phyloP scores from a whole-genome alignment of 306 rosid species.

The Trifolium subterraneum region DNA sequence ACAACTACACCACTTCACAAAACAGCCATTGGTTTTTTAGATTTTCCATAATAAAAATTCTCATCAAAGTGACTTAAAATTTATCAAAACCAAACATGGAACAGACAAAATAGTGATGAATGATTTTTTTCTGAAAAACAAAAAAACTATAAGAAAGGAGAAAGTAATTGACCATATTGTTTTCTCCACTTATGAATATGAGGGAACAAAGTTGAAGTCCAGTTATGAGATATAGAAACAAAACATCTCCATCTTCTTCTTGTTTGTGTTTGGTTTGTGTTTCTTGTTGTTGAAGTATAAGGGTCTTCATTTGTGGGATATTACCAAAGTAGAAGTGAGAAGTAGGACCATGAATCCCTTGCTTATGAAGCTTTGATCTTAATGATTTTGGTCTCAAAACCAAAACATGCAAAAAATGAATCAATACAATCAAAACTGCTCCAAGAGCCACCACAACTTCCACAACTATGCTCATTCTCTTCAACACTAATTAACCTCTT shows the following conservation, averaged over 20 bases:
- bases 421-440: neutral
- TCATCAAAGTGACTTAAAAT: too few relatives aligned
- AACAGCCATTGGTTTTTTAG: neutral
- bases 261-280: neutral
- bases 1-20: constrained; percentile 7
- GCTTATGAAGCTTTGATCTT: constrained; percentile 61
- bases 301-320: constrained; percentile 53
- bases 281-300: constrained; percentile 38
- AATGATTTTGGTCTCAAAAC: constrained; percentile 53
- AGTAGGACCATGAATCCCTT: constrained; percentile 71
- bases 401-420: constrained; percentile 40
- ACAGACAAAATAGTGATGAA: neutral
- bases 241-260: neutral
- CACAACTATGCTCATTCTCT: neutral
- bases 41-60: too few relatives aligned
- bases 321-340: constrained; percentile 64
- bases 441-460: neutral
- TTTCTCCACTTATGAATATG: constrained; percentile 10
- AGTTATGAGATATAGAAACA: constrained; percentile 48
- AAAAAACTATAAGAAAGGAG: neutral
- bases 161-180: constrained; percentile 6
- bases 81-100: neutral
- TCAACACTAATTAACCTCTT: neutral
- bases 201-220: constrained; percentile 50
- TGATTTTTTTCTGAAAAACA: neutral